Conservation (phyloP, 768 basidiomycete genomes). For the Lentinula edodes region DNA sequence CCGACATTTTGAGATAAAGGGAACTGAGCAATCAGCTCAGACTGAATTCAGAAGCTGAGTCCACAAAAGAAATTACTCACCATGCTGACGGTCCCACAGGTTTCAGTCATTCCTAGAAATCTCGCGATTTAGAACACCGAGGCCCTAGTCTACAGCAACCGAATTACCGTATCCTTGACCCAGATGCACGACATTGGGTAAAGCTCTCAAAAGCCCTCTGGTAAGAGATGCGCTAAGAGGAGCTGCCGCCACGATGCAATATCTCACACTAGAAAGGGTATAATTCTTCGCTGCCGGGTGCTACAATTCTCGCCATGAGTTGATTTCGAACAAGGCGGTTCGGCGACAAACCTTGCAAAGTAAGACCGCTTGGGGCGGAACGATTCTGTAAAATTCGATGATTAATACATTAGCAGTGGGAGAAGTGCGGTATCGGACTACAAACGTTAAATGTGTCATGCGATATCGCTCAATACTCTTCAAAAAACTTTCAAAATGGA, state of each 20-base stretch:
- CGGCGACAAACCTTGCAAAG: slow-evolving; percentile 20
- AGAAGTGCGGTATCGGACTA: not conserved
- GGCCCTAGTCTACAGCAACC: not conserved
- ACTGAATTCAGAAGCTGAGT: not conserved
- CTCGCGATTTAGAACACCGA: not conserved
- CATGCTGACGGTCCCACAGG: slow-evolving; percentile 30
- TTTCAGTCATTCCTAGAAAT: slow-evolving; percentile 38
- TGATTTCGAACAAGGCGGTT: not conserved
- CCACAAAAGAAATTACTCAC: slow-evolving; percentile 8
- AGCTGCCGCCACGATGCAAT: slow-evolving; percentile 26
- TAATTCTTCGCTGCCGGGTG: slow-evolving; percentile 27
- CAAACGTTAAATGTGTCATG: slow-evolving; percentile 27
- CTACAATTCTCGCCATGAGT: slow-evolving; percentile 11
- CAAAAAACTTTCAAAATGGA: slow-evolving; percentile 32
- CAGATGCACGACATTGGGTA: slow-evolving; percentile 22
- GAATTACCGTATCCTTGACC: slow-evolving; percentile 29
- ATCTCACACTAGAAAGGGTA: slow-evolving; percentile 24
- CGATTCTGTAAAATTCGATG: slow-evolving; percentile 15
- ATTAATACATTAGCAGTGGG: not conserved
- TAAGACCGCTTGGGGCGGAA: slow-evolving; percentile 29
- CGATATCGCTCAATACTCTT: slow-evolving; percentile 33
- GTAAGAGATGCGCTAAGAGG: slow-evolving; percentile 27
- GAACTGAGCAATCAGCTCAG: slow-evolving; percentile 12
- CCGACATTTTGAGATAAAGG: slow-evolving; percentile 24
- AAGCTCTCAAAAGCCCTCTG: slow-evolving; percentile 19